phyloP scores from a whole-genome alignment of 1,284 basidiomycete genomes.

The Boletus smithii region DNA sequence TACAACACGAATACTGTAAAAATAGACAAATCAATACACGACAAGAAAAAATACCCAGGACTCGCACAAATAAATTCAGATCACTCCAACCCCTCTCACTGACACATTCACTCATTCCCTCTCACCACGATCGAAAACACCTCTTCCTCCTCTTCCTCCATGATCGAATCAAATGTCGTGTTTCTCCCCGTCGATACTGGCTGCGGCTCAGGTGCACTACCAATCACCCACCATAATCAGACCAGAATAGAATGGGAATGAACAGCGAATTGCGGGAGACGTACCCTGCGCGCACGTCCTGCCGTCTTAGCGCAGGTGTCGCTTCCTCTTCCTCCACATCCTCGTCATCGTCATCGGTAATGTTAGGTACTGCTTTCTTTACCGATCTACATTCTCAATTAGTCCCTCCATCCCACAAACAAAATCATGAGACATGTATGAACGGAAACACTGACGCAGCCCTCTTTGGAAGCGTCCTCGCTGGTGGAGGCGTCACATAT shows the following conservation, averaged over 20 bases:
- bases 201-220: not conserved
- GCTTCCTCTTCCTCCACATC: constrained; percentile 9
- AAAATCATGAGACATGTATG: too few species aligned
- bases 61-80: too few species aligned
- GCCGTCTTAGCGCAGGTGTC: constrained; percentile 21
- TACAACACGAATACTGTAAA: too few species aligned
- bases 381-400: constrained; percentile 29
- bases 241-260: not conserved
- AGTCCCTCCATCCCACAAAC: not conserved
- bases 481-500: too few species aligned
- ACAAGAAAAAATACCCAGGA: too few species aligned
- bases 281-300: constrained; percentile 6
- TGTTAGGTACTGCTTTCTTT: constrained; percentile 32
- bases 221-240: not conserved
- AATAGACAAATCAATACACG: too few species aligned
- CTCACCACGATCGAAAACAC: constrained; percentile 29
- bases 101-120: not conserved
- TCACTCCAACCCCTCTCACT: too few species aligned
- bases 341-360: constrained; percentile 38
- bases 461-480: constrained; percentile 42
- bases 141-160: constrained; percentile 31
- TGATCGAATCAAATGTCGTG: constrained; percentile 27
- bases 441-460: constrained; percentile 37
- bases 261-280: not conserved
- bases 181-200: constrained; percentile 4